Evolutionary conservation across 202 grass and related monocot genomes (phyloP), one percentile per base, ranked within the genome.

Genomic region (Saccharum hybrid): DNA sequence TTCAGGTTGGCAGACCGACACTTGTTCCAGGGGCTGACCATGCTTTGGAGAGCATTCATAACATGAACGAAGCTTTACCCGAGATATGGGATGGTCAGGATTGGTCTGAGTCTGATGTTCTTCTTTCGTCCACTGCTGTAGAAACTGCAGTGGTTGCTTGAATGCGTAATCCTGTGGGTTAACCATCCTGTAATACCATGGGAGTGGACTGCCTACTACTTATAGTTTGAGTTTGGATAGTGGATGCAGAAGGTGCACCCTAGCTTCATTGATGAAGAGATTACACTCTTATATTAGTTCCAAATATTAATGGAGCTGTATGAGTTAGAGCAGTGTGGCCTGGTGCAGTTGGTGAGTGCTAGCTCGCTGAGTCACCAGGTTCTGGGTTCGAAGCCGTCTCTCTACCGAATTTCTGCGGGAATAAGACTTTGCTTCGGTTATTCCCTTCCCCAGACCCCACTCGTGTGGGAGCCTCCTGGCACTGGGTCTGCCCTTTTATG

Each of bases 1-100:
- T 91, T 60, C 79, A 94, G 92, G 82, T 91, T 76, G 92, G 89
- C n/a, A 85, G 89, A 18, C 70, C 82, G 4, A 30, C 13, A 26
- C n/a, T 88, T 8, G 82, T 91, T 61, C 60, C 82, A 41, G 85
- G 89, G 10, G 87, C 85, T 42, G 89, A 94, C 59, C 81, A 71
- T 48, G 92, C 89, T 4, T 66, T 91, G 16, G 85, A 86, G 63
- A 94, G 79, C 85, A 91, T 94, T 18, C 87, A 94, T 18, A 91
- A 91, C 87, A 86, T 90, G 14, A 91, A 80, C 46, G 79, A 90
- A 59, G 85, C 89, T 36, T 57, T 94, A 61, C 82, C 92, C 0
- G 79, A 94, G 75, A 88, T 91, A 91, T 94, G 92, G 87, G 70
- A 83, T 42, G 84, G 59, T 13, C 60, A 66, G 1, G 83, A 86